These are phyloP conservation scores for Xylaria venustula DNA, from an alignment of 495 filamentous ascomycete genomes.

Conservation along the genomic window DNA sequence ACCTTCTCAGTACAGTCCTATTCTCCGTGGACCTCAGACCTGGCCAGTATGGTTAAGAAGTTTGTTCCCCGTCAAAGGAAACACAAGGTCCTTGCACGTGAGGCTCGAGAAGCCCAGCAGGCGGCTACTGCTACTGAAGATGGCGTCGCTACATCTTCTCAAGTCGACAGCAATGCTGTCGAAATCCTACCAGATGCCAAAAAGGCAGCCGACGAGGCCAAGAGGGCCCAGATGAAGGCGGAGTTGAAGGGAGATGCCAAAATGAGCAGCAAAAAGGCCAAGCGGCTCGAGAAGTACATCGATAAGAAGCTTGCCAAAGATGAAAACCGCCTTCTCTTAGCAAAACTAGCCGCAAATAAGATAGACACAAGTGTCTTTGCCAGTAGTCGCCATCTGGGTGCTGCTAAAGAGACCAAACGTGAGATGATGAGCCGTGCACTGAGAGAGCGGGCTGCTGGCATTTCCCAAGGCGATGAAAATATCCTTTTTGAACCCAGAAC, in stretches of 20 bases:
- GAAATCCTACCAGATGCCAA: slow-evolving; percentile 65
- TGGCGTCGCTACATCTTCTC: slow-evolving; percentile 17
- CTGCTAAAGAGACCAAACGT: slow-evolving; percentile 61
- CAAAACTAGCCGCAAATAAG: slow-evolving; percentile 72
- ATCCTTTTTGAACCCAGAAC: slow-evolving; percentile 34
- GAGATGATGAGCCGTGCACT: slow-evolving; percentile 61
- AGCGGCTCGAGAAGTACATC: slow-evolving; percentile 95
- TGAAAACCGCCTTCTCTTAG: slow-evolving; percentile 80
- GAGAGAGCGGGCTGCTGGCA: slow-evolving; percentile 56
- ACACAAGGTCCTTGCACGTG: slow-evolving; percentile 62
- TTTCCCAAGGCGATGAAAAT: slow-evolving; percentile 41
- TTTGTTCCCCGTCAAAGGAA: slow-evolving; percentile 80
- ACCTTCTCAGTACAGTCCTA: too few relatives aligned
- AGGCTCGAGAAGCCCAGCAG: slow-evolving; percentile 43
- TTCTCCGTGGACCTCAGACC: too few relatives aligned
- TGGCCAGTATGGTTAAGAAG: slow-evolving; percentile 59
- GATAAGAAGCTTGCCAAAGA: slow-evolving; percentile 94
- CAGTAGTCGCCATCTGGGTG: slow-evolving; percentile 75
- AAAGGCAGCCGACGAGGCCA: slow-evolving; percentile 66
- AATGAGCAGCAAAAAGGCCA: slow-evolving; percentile 87
- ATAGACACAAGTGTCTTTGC: slow-evolving; percentile 78
- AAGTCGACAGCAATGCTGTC: slow-evolving; percentile 65
- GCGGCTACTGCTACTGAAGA: slow-evolving; percentile 26
- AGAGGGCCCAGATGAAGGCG: slow-evolving; percentile 53
- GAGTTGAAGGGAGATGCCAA: slow-evolving; percentile 70